These are phyloP conservation scores for Leccinum longicurvipes DNA, from an alignment of 768 basidiomycete genomes.

Conservation along the genomic window DNA sequence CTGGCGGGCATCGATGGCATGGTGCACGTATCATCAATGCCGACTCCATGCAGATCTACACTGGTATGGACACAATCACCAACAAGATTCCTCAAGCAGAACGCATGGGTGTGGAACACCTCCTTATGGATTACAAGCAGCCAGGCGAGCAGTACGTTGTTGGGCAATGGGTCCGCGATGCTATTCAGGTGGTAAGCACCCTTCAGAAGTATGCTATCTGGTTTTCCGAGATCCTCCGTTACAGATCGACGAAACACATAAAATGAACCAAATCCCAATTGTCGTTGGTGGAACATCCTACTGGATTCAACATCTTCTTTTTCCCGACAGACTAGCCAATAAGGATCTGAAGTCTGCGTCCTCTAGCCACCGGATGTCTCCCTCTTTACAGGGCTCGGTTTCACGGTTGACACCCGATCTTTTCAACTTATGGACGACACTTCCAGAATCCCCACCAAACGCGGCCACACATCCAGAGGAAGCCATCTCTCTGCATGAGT, in stretches of 20 bases:
- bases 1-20: conserved; percentile 40
- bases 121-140: conserved; percentile 82
- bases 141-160: conserved; percentile 88
- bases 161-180: conserved; percentile 85
- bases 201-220: background rate
- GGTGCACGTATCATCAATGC: conserved; percentile 87
- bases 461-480: conserved; percentile 52
- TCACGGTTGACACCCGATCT: conserved; percentile 46
- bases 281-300: conserved; percentile 96
- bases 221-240: background rate
- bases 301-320: conserved; percentile 95
- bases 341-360: conserved; percentile 16
- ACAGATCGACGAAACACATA: conserved; percentile 76
- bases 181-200: conserved; percentile 63
- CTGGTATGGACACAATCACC: conserved; percentile 87
- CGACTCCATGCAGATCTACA: conserved; percentile 96
- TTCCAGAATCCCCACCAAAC: conserved; percentile 59
- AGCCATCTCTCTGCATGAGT: conserved; percentile 60
- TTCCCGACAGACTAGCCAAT: conserved; percentile 66
- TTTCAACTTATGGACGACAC: conserved; percentile 45
- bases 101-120: conserved; percentile 78
- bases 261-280: conserved; percentile 67
- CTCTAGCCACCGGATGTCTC: conserved; percentile 24
- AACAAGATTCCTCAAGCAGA: conserved; percentile 86
- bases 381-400: conserved; percentile 41